Percentiles rank a stretch among this genome's conserved stretches.
These are phyloP conservation scores for Citrullus colocynthis DNA, from an alignment of 306 rosid species.

Conservation along the genomic window DNA sequence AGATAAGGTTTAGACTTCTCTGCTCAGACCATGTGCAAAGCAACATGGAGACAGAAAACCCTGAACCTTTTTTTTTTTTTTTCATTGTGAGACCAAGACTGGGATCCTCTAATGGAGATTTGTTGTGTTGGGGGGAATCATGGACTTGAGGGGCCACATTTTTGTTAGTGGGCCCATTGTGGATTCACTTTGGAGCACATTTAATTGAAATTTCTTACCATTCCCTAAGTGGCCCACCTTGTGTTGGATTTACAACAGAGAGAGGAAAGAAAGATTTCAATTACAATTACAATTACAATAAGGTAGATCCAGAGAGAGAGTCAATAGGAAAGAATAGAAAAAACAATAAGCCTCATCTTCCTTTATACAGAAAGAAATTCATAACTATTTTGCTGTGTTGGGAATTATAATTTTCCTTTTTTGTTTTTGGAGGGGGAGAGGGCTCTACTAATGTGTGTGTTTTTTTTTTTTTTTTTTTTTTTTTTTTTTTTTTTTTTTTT, in stretches of 20 bases:
- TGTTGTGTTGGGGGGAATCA: conserved; percentile 13
- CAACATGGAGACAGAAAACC: conserved; percentile 26
- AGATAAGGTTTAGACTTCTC: conserved; percentile 19
- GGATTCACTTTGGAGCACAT: conserved; percentile 21
- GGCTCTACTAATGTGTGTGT: neutral
- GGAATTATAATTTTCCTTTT: neutral
- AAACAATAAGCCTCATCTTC: conserved; percentile 61
- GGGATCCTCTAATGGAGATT: conserved; percentile 13
- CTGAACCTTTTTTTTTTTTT: neutral
- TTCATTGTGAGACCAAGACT: conserved; percentile 7
- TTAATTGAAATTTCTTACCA: neutral
- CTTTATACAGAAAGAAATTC: conserved; percentile 22
- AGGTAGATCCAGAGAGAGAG: conserved; percentile 17
- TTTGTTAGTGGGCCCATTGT: conserved; percentile 20
- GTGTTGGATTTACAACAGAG: conserved; percentile 9
- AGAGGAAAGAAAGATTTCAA: neutral
- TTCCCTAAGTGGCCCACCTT: conserved; percentile 1
- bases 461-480: neutral
- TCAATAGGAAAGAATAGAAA: conserved; percentile 17
- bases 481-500: no score
- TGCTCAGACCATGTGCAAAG: conserved; percentile 45
- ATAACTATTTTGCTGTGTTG: neutral
- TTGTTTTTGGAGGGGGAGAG: conserved; percentile 1
- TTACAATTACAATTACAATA: neutral
- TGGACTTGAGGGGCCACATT: conserved; percentile 27